A percentile compares a stretch with the other conserved stretches of the same genome.
Conservation (phyloP, 257 asterid genomes). For the Solanum paucissectum region DNA sequence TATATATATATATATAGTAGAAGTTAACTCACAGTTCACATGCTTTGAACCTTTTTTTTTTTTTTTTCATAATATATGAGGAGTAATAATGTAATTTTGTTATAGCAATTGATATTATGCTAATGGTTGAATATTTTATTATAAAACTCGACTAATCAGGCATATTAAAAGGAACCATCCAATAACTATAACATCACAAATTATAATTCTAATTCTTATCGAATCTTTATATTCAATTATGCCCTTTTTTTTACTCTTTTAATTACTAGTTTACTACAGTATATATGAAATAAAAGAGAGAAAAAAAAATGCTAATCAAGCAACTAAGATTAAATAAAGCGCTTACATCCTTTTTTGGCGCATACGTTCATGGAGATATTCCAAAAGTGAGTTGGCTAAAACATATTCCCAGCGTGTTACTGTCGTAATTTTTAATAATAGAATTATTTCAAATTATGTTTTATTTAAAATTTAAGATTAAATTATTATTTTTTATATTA, state of each 20-base stretch:
- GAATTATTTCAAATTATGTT: too few species aligned
- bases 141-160: background rate
- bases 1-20: too few species aligned
- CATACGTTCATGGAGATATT: background rate
- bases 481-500: too few species aligned
- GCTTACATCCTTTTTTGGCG: background rate
- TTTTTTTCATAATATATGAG: background rate
- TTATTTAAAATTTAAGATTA: too few species aligned
- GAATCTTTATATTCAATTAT: background rate
- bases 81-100: background rate
- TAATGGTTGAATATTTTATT: background rate
- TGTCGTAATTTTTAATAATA: background rate
- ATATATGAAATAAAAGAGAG: background rate
- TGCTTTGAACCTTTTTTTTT: background rate
- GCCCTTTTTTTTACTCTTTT: background rate
- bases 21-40: background rate
- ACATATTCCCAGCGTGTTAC: background rate
- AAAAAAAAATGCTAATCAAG: background rate
- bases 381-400: slow-evolving; percentile 2
- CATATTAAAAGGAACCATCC: background rate
- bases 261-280: background rate
- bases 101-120: background rate
- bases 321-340: background rate
- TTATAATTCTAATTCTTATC: background rate
- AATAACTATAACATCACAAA: background rate